These are phyloP conservation scores for Fremontodendron californicum DNA, from an alignment of 345 rosid species.

Conservation along the genomic window DNA sequence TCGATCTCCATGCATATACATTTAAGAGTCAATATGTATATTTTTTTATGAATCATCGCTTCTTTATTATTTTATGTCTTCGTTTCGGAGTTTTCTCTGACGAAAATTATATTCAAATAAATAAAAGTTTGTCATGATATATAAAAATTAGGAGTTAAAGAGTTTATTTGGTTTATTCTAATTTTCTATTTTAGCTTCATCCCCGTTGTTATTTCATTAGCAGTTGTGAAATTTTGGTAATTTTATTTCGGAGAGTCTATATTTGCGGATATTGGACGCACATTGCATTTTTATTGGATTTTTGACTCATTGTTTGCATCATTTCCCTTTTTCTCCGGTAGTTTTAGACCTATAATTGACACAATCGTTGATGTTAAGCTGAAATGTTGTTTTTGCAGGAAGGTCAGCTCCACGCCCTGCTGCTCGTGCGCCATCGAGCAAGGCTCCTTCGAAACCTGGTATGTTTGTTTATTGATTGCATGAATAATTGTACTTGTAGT, in stretches of 20 bases:
- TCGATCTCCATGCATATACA: neutral
- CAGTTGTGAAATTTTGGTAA: neutral
- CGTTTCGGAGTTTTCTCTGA: neutral
- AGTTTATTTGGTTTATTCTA: neutral
- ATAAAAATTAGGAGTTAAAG: neutral
- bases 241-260: neutral
- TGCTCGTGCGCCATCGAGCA: neutral
- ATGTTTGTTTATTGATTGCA: neutral
- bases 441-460: slow-evolving; percentile 16
- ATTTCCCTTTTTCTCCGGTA: neutral
- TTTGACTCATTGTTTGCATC: neutral
- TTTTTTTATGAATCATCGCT: neutral
- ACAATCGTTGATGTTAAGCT: neutral
- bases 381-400: slow-evolving; percentile 2
- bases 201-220: neutral
- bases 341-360: neutral
- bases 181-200: too few species aligned
- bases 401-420: slow-evolving; percentile 9
- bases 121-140: neutral
- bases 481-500: neutral
- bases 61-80: neutral
- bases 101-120: neutral
- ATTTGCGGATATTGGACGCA: neutral
- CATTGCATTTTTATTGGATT: neutral
- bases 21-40: too few species aligned